phyloP scores from a whole-genome alignment of 2,329 filamentous ascomycete genomes.

The Venturia effusa region DNA sequence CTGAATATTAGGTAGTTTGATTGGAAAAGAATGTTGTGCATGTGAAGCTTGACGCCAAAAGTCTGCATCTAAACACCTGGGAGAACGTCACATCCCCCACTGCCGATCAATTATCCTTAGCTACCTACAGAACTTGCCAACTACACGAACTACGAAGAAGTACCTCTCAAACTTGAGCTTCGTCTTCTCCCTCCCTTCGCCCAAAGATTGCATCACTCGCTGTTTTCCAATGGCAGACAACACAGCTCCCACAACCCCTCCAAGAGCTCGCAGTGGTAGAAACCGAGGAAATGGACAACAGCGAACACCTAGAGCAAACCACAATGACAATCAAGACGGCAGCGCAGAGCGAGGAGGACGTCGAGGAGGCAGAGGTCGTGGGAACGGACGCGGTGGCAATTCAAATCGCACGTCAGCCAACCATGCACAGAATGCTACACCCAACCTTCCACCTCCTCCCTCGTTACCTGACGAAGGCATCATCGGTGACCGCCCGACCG shows the following conservation, averaged over 20 bases:
- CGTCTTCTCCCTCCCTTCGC: neutral
- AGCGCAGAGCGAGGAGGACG: constrained; percentile 17
- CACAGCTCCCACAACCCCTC: constrained; percentile 19
- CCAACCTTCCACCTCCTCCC: constrained; percentile 21
- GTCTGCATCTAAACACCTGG: neutral
- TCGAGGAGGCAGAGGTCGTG: constrained; percentile 21
- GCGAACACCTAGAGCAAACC: neutral
- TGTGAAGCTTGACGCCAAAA: no score
- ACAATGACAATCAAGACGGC: neutral
- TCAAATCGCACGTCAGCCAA: constrained; percentile 11
- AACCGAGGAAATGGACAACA: constrained; percentile 18
- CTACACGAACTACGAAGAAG: neutral
- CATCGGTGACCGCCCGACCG: constrained; percentile 37
- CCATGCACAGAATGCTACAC: constrained; percentile 16
- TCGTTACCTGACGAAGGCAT: constrained; percentile 26
- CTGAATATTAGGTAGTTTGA: neutral
- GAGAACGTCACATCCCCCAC: neutral
- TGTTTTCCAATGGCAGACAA: constrained; percentile 14
- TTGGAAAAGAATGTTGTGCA: neutral
- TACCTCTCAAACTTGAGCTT: neutral
- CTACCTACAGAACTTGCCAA: neutral
- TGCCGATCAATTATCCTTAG: neutral
- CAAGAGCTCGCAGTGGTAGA: constrained; percentile 19
- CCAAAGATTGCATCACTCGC: neutral
- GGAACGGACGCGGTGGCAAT: constrained; percentile 12